Evolutionary conservation across 2,329 filamentous ascomycete genomes (phyloP).

Genomic region (Cladorrhinum sp.): DNA sequence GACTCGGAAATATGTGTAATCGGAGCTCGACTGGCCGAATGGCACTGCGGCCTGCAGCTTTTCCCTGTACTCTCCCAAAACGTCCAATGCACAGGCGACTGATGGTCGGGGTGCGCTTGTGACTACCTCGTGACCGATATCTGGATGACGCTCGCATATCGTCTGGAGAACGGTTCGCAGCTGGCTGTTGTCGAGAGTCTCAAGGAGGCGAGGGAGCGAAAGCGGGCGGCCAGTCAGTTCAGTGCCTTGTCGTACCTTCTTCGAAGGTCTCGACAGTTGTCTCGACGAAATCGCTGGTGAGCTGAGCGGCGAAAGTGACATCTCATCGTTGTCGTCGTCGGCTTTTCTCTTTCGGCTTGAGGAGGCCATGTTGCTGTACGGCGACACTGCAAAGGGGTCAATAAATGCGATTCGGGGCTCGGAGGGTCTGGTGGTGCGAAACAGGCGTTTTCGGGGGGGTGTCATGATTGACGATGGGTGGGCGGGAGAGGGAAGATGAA

Average conservation of each 20-base stretch:
- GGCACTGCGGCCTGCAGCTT: conserved; percentile 62
- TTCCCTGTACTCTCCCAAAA: conserved; percentile 78
- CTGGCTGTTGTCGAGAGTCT: conserved; percentile 84
- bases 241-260: conserved; percentile 55
- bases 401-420: conserved; percentile 15
- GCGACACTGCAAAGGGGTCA: conserved; percentile 39
- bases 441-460: conserved; percentile 1
- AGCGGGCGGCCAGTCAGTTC: conserved; percentile 63
- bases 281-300: conserved; percentile 74
- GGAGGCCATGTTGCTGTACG: conserved; percentile 50
- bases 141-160: conserved; percentile 85
- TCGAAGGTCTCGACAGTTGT: conserved; percentile 63
- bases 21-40: conserved; percentile 79
- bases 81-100: conserved; percentile 72
- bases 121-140: conserved; percentile 80
- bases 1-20: conserved; percentile 94
- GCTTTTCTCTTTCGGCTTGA: conserved; percentile 78
- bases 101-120: conserved; percentile 83
- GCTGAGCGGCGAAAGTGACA: conserved; percentile 82
- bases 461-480: background rate
- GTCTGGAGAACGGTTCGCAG: conserved; percentile 83
- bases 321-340: conserved; percentile 77
- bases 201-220: conserved; percentile 70
- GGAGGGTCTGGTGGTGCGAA: background rate
- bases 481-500: conserved; percentile 1